These are phyloP conservation scores for Candida yuanshanica DNA, from an alignment of 805 yeast genomes.

Conservation along the genomic window DNA sequence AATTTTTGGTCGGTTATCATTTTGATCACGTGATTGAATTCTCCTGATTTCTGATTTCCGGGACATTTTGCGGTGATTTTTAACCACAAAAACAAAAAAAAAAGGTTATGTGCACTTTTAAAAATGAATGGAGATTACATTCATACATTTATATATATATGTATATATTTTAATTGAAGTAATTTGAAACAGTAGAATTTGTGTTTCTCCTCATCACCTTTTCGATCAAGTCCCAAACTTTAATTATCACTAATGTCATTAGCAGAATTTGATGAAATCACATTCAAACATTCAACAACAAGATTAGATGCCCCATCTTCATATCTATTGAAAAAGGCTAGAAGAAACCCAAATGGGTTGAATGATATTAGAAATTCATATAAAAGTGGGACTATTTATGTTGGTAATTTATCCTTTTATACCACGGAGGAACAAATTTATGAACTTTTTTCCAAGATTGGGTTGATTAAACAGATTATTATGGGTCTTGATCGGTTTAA, in stretches of 20 bases:
- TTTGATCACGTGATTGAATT: too few relatives aligned
- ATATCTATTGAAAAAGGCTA: conserved; percentile 62
- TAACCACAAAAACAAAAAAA: too few relatives aligned
- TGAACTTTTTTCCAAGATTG: conserved; percentile 74
- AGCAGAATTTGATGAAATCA: conserved; percentile 47
- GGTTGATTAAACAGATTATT: conserved; percentile 69
- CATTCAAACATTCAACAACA: conserved; percentile 57
- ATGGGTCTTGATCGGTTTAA: conserved; percentile 94
- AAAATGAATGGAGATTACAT: too few relatives aligned
- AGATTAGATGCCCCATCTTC: conserved; percentile 69
- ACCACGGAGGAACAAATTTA: conserved; percentile 94
- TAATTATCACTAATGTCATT: conserved; percentile 27
- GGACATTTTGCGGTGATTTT: too few relatives aligned
- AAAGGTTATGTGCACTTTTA: too few relatives aligned
- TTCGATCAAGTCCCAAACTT: neutral
- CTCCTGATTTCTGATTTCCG: too few relatives aligned
- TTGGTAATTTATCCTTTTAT: conserved; percentile 83
- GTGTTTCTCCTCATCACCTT: too few relatives aligned
- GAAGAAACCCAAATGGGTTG: conserved; percentile 40
- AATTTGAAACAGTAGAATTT: too few relatives aligned
- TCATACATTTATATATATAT: too few relatives aligned
- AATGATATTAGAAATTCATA: conserved; percentile 63
- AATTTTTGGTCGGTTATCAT: neutral
- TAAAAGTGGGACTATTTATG: conserved; percentile 73
- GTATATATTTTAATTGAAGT: too few relatives aligned